phyloP scores from a whole-genome alignment of 179 eudicot genomes.

The Dionaea muscipula region DNA sequence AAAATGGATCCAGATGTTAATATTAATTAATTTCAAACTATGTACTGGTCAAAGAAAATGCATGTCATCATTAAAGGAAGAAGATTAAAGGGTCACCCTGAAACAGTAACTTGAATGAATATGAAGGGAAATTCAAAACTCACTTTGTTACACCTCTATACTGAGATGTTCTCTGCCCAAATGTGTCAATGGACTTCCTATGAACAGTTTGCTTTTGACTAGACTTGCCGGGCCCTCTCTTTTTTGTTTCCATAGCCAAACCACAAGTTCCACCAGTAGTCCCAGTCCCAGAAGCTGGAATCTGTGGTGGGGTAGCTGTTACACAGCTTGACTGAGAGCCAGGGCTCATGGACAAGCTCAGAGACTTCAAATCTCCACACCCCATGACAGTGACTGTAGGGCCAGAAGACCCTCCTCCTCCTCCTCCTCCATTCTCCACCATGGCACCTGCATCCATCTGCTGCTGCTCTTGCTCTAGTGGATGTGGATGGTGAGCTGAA shows the following conservation, averaged over 20 bases:
- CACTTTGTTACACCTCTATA: conserved; percentile 72
- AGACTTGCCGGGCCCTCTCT: conserved; percentile 34
- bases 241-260: conserved; percentile 24
- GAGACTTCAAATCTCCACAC: conserved; percentile 37
- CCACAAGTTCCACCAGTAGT: neutral
- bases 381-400: conserved; percentile 9
- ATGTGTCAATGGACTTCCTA: conserved; percentile 65
- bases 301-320: conserved; percentile 27
- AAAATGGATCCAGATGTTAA: neutral
- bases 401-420: conserved; percentile 5
- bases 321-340: conserved; percentile 73
- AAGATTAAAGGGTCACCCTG: too few species aligned
- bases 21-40: too few species aligned
- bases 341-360: conserved; percentile 72
- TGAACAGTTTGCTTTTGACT: conserved; percentile 37
- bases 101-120: neutral
- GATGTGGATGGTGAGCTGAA: conserved; percentile 9
- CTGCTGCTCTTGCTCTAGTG: too few species aligned
- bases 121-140: conserved; percentile 1
- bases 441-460: conserved; percentile 5
- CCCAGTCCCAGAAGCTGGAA: conserved; percentile 21
- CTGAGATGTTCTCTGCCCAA: conserved; percentile 77
- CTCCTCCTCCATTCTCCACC: conserved; percentile 14
- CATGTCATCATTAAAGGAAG: too few species aligned
- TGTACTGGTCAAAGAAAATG: too few species aligned